Conservation (phyloP, 208 protist species). For the Wallacemonas sp. region DNA sequence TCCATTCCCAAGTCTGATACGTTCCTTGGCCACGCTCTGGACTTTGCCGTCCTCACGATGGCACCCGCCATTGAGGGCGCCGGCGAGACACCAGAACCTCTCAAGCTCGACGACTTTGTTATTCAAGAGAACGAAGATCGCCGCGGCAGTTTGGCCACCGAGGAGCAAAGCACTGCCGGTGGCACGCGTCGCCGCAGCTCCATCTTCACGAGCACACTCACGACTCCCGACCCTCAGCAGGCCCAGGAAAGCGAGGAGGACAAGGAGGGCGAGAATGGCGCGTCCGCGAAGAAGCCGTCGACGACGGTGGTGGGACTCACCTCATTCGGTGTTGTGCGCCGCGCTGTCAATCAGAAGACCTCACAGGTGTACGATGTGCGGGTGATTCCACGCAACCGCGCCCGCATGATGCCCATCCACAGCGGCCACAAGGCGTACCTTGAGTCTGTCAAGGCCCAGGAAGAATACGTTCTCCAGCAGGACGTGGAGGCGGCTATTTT, state of each 20-base stretch:
- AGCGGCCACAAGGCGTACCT: conserved; percentile 5
- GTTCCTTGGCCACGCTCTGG: conserved; percentile 50
- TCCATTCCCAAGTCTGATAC: conserved; percentile 24
- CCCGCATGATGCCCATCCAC: conserved; percentile 43
- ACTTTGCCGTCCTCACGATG: conserved; percentile 57
- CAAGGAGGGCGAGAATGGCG: conserved; percentile 11
- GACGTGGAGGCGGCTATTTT: conserved; percentile 78
- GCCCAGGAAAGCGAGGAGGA: conserved; percentile 3
- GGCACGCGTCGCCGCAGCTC: conserved; percentile 42
- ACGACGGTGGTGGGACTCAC: conserved; percentile 61
- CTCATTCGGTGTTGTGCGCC: conserved; percentile 68
- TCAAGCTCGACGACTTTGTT: conserved; percentile 69
- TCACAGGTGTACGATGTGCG: conserved; percentile 80
- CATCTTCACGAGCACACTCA: conserved; percentile 61
- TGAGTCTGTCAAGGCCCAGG: conserved; percentile 32
- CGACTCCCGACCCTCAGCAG: conserved; percentile 1
- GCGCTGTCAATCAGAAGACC: conserved; percentile 64
- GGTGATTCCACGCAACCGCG: conserved; percentile 63
- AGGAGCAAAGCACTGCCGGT: conserved; percentile 13
- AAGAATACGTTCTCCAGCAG: conserved; percentile 49
- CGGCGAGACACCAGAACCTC: conserved; percentile 26
- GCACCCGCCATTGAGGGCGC: conserved; percentile 23
- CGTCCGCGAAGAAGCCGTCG: conserved; percentile 12
- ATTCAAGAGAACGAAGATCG: conserved; percentile 28
- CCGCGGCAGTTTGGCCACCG: neutral